Conservation (phyloP, 768 basidiomycete species). For the Grammothele lineata region DNA sequence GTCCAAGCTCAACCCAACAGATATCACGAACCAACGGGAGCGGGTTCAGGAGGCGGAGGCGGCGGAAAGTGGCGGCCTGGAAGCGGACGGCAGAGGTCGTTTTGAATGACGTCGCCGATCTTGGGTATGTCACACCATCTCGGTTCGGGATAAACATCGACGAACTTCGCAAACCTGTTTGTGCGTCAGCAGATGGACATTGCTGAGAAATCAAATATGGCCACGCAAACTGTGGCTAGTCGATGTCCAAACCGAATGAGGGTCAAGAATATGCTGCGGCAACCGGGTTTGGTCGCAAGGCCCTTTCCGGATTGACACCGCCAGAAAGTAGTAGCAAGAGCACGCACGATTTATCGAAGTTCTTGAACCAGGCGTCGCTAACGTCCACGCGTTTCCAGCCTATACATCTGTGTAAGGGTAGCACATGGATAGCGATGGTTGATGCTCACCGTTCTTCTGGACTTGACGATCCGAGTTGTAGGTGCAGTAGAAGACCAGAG, state of each 20-base stretch:
- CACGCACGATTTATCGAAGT: neutral
- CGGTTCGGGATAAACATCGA: slow-evolving; percentile 38
- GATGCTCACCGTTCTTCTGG: slow-evolving; percentile 42
- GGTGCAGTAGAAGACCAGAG: slow-evolving; percentile 38
- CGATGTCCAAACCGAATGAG: no score
- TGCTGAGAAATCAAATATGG: neutral
- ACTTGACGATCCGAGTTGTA: slow-evolving; percentile 36
- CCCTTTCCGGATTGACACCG: no score
- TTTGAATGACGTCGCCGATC: slow-evolving; percentile 33
- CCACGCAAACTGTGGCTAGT: no score
- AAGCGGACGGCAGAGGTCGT: slow-evolving; percentile 40
- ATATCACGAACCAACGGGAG: slow-evolving; percentile 30
- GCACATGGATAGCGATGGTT: no score
- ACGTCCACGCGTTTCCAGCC: slow-evolving; percentile 47
- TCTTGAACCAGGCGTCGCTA: slow-evolving; percentile 40
- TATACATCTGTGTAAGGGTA: slow-evolving; percentile 12
- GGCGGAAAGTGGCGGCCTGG: slow-evolving; percentile 29
- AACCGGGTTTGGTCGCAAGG: no score
- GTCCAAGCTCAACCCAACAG: neutral
- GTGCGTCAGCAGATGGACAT: neutral
- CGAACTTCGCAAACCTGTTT: slow-evolving; percentile 23
- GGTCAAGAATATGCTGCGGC: no score
- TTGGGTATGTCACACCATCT: slow-evolving; percentile 35
- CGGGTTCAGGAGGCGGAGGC: slow-evolving; percentile 22
- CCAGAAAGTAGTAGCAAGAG: neutral